Conservation (phyloP, 345 rosid species). For the Murraya koenigii region DNA sequence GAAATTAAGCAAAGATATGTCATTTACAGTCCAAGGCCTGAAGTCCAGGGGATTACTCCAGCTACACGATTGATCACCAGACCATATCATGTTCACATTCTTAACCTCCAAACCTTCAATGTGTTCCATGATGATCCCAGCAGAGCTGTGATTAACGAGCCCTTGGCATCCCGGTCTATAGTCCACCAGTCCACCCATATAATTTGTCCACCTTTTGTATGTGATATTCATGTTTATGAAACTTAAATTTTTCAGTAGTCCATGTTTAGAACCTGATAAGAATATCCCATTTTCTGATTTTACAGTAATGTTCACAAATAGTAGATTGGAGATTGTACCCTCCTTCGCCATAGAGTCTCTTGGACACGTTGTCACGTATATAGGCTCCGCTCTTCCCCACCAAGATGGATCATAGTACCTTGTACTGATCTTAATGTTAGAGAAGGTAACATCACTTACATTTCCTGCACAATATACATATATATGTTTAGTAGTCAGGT, state of each 20-base stretch:
- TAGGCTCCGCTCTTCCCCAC: constrained; percentile 99
- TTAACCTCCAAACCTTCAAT: constrained; percentile 69
- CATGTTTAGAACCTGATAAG: constrained; percentile 74
- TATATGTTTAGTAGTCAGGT: background rate
- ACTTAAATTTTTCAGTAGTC: constrained; percentile 54
- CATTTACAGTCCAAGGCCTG: constrained; percentile 72
- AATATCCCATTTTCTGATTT: constrained; percentile 77
- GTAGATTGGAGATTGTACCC: constrained; percentile 62
- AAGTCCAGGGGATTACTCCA: constrained; percentile 88
- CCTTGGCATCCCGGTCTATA: constrained; percentile 94
- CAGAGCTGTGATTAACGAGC: constrained; percentile 60
- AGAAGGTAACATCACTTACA: constrained; percentile 72
- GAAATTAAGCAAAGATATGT: constrained; percentile 62
- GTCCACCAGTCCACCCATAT: constrained; percentile 63
- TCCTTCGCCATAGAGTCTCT: constrained; percentile 41
- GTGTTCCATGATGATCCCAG: constrained; percentile 90
- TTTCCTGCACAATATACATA: constrained; percentile 54
- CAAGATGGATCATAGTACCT: constrained; percentile 83
- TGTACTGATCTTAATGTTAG: constrained; percentile 79
- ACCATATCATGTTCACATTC: constrained; percentile 77
- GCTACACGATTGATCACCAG: constrained; percentile 24
- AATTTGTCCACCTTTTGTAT: constrained; percentile 67
- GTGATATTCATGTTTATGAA: constrained; percentile 66
- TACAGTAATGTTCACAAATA: constrained; percentile 66
- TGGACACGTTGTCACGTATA: constrained; percentile 79